Evolutionary conservation across 331 rosid species (phyloP), one percentile per base, ranked within the genome.

Genomic region (Telfairia occidentalis): DNA sequence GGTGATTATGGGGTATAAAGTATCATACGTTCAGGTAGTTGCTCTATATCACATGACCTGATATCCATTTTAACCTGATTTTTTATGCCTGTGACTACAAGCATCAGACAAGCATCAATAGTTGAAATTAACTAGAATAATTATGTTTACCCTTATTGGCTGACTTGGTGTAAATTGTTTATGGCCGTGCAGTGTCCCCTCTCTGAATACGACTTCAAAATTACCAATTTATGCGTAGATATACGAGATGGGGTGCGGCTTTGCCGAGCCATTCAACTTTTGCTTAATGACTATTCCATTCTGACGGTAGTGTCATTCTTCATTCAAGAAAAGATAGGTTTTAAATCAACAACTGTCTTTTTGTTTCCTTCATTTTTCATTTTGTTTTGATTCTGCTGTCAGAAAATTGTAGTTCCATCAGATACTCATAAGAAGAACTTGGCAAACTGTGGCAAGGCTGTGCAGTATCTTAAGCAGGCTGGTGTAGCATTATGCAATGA

Each of bases 161-260:
- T 79, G 28, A 50, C 46, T 75, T 43, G 48, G 10, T 38, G 19
- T 30, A 40, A 69, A 26, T 35, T 46, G 13, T 76, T 78, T 32
- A 45, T 79, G 21, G 30, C 75, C 82, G 77, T 82, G 85, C 83
- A 94, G 97, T 85, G 80, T 77, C 84, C 90, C 5, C 90, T 94
- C 21, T 86, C 82, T 42, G 98, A 91, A 63, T 91, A 88, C 80
- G 90, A 90, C 82, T 94, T 91, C 79, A 84, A 70, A 79, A 82
- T 94, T 60, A 85, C 83, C 75, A 86, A 94, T 82, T 87, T 94
- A 81, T 91, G 86, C 75, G 85, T 66, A 77, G 98, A 94, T 78
- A 89, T 94, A 61, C 93, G 86, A 82, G 98, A 94, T 74, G 98
- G 98, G 65, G 66, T 91, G 61, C 92, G 85, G 73, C 86, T 94